phyloP scores from a whole-genome alignment of 1,284 basidiomycete genomes.

The Moesziomyces antarcticus region DNA sequence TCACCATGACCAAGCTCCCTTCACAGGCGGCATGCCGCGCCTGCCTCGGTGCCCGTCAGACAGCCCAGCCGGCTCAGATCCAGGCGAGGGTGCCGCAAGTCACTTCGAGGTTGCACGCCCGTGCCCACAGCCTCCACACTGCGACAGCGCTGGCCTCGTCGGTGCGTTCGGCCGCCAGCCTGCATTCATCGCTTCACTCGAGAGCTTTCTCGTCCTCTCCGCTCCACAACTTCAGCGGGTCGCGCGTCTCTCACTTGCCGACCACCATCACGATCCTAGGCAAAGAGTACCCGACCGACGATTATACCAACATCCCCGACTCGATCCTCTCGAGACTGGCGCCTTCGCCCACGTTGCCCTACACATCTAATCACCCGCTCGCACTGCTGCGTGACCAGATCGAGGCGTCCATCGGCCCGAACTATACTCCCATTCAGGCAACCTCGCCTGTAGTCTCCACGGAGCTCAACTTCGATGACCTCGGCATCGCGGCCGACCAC shows the following conservation, averaged over 20 bases:
- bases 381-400: constrained; percentile 85
- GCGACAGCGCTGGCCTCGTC: neutral
- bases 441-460: constrained; percentile 89
- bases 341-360: constrained; percentile 76
- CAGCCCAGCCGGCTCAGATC: constrained; percentile 34
- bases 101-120: constrained; percentile 11
- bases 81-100: constrained; percentile 29
- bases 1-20: constrained; percentile 19
- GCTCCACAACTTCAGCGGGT: neutral
- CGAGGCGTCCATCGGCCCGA: constrained; percentile 79
- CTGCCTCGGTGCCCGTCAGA: constrained; percentile 19
- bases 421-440: constrained; percentile 70
- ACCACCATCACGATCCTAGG: constrained; percentile 38
- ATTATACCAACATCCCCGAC: constrained; percentile 84
- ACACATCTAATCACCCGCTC: constrained; percentile 83
- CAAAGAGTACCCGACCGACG: constrained; percentile 76
- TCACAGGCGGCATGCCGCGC: constrained; percentile 32
- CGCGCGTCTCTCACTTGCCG: neutral
- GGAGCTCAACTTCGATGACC: constrained; percentile 93
- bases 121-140: neutral
- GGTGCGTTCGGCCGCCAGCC: neutral
- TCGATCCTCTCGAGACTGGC: constrained; percentile 81
- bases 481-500: constrained; percentile 92
- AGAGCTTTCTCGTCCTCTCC: constrained; percentile 16
- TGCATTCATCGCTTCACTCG: neutral